Base-by-base conservation (phyloP, 139 green algal genomes). In the Tetraselmis chui region DNA sequence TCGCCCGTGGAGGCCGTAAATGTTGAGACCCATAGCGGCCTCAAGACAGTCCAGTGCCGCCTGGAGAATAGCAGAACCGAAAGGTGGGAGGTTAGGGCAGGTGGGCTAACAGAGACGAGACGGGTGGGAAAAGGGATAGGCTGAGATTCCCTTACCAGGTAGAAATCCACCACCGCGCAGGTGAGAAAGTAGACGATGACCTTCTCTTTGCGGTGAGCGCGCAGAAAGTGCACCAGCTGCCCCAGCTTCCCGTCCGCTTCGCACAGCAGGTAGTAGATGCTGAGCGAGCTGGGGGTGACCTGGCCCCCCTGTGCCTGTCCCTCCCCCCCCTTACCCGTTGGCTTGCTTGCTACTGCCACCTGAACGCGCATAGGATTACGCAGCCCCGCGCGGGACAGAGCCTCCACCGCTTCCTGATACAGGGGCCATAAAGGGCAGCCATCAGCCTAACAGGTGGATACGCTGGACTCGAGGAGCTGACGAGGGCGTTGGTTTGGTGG, bases 151-250 rank as follows among this genome's bases (percentile, higher is more conserved):
- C 45, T 67, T 18, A 67, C 45, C 31, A 75, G 22, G 31, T 87
- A 83, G 77, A 91, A 91, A 59, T 99, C 95, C 28, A 99, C 96
- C 58, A 84, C 95, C 18, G 94, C 94, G 75, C 96, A 99, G 0
- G 96, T 99, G 23, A 99, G 84, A 77, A 96, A 93, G 85, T 99
- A 99, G 0, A 98, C 92, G 75, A 99, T 98, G 5, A 95, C 78
- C 86, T 98, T 98, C 29, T 92, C 75, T 11, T 83, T 67, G 0
- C 29, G 28, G 85, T 94, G 90, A 24, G 79, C 81, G 79, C 87
- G 81, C 67, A 94, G 79, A 78, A 27, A 85, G 31, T 82, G 27
- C 59, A 31, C 1, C 59, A 98, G 89, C 85, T 94, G 83, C 1
- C 84, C 77, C 81, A 96, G 81, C 87, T 98, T 98, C 78, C 96